Base-by-base conservation (phyloP, 257 asterid species). In the Leptodermis oblonga region DNA sequence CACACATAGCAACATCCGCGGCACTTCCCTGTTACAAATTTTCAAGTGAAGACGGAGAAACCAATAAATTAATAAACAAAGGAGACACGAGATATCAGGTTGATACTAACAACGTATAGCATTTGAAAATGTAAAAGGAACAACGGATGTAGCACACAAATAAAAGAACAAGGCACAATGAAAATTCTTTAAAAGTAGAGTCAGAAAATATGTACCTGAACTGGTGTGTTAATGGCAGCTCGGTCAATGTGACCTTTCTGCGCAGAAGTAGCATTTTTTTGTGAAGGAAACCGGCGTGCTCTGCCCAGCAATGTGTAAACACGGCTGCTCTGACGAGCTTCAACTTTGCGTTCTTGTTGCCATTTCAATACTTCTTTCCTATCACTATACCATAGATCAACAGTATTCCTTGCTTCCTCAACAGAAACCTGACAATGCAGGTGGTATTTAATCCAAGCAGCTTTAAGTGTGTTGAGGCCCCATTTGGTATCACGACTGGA, bases 1-100 rank as follows among this genome's bases (percentile, higher is more conserved):
- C 96, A 18, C 98, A 90, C 98, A 93, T 93, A 7, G 97, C 98
- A 2, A 93, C 97, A 78, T 93, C 98, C 7, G 98, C 97, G 71
- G 98, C 98, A 80, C 98, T 93, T 77, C 98, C 98, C 97, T 92
- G 89, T 75, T 46, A 58, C 62, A 43, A 62, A 73, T 73, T 61
- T 70, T 31, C 64, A 62, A 13, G 43, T 8, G 25, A 52, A 74
- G 14, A 39, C 37, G 36, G 66, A 39, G 33, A 52, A 15, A 12
- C 20, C 41, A n/a, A 54, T 33, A 31, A 51, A 4, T 6, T 6
- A 23, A n/a, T 13, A 54, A 11, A 22, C 22, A 5, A 69, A 55
- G 66, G 37, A 26, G 31, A 34, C 11, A 28, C 18, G 18, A 1
- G 23, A 23, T 68, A 41, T 52, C 39, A 68, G 62, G 61, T 52